Conservation (phyloP, 768 basidiomycete species). For the Calocera cornea region DNA sequence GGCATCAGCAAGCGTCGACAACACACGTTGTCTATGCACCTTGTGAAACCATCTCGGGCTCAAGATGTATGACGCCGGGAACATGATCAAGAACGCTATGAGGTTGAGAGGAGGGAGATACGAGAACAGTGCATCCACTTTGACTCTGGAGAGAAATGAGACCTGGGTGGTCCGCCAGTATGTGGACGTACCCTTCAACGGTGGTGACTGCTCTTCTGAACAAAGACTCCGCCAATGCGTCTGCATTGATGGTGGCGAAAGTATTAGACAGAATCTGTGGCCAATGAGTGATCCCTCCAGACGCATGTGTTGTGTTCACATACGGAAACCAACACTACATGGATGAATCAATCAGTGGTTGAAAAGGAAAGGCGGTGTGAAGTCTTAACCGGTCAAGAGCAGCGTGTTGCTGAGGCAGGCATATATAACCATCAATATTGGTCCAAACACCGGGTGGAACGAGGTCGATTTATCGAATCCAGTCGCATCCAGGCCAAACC, state of each 20-base stretch:
- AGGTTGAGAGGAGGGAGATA: slow-evolving; percentile 92
- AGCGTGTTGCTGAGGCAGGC: slow-evolving; percentile 87
- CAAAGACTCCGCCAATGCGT: slow-evolving; percentile 93
- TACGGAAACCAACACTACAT: slow-evolving; percentile 63
- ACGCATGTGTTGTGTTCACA: slow-evolving; percentile 17
- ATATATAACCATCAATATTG: slow-evolving; percentile 63
- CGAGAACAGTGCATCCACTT: slow-evolving; percentile 82
- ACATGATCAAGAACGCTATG: slow-evolving; percentile 70
- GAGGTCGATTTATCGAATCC: slow-evolving; percentile 67
- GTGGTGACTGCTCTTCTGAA: slow-evolving; percentile 88
- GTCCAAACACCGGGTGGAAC: slow-evolving; percentile 82
- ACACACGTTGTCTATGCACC: slow-evolving; percentile 29
- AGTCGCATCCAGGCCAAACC: slow-evolving; percentile 86
- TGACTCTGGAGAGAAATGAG: slow-evolving; percentile 40
- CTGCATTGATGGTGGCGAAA: slow-evolving; percentile 83
- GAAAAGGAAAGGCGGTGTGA: slow-evolving; percentile 8
- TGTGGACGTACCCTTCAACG: slow-evolving; percentile 60
- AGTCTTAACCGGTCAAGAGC: slow-evolving; percentile 63
- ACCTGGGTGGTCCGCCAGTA: neutral
- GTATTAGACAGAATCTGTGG: slow-evolving; percentile 83
- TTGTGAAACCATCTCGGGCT: slow-evolving; percentile 97
- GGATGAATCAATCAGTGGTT: slow-evolving; percentile 6
- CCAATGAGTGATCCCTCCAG: slow-evolving; percentile 14
- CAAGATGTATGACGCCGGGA: slow-evolving; percentile 76
- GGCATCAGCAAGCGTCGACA: slow-evolving; percentile 18